phyloP scores from a whole-genome alignment of 2,329 filamentous ascomycete species.

The Fusarium chuoi region DNA sequence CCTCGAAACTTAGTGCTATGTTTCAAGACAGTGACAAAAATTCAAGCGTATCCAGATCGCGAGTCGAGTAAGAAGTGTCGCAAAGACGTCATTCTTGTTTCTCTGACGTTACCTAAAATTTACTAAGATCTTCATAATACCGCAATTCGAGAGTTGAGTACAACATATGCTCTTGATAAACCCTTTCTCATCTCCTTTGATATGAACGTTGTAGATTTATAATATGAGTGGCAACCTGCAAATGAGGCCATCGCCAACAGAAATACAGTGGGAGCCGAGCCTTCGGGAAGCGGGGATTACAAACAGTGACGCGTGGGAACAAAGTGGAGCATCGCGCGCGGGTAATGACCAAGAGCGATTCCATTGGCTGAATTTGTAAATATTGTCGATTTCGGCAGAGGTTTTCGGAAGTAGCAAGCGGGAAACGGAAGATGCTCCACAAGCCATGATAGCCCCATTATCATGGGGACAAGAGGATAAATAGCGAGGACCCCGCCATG shows the following conservation, averaged over 20 bases:
- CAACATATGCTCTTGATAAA: background rate
- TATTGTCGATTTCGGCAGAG: background rate
- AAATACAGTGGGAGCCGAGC: background rate
- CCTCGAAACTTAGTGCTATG: background rate
- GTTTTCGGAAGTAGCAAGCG: constrained; percentile 18
- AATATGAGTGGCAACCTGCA: constrained; percentile 51
- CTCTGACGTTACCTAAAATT: background rate
- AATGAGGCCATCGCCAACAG: background rate
- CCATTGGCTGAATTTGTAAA: constrained; percentile 5
- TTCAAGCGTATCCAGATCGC: background rate
- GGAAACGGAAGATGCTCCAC: constrained; percentile 27
- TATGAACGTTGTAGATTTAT: background rate
- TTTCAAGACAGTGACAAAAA: background rate
- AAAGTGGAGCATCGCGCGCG: constrained; percentile 44
- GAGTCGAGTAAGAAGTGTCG: background rate
- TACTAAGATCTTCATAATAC: background rate
- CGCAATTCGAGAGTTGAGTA: background rate
- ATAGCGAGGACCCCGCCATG: constrained; percentile 23
- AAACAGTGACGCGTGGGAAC: constrained; percentile 13
- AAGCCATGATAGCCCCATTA: constrained; percentile 35
- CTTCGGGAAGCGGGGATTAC: constrained; percentile 31
- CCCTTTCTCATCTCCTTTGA: background rate
- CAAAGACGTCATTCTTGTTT: background rate
- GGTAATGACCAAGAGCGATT: constrained; percentile 39
- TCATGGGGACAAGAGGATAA: constrained; percentile 27